phyloP scores from a whole-genome alignment of 1,284 basidiomycete species.

The Anthracocystis walkeri region DNA sequence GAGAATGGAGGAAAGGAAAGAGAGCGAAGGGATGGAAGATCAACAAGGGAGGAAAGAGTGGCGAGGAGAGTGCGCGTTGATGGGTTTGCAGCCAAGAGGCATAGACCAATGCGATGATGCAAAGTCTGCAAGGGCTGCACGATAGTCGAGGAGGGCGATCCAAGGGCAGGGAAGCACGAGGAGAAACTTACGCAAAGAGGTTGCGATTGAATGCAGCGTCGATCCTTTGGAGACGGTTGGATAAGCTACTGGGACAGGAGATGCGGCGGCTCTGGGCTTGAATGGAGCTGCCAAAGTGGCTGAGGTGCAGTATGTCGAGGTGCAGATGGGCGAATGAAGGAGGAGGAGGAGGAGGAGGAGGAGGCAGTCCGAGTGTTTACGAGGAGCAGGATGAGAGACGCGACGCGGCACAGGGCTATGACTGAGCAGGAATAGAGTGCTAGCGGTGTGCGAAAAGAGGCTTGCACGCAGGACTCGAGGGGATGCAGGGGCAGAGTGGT shows the following conservation, averaged over 20 bases:
- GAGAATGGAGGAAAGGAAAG: constrained; percentile 6
- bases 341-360: neutral
- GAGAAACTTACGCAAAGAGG: constrained; percentile 33
- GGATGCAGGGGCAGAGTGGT: constrained; percentile 24
- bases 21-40: constrained; percentile 16
- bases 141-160: neutral
- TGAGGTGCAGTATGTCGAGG: constrained; percentile 12
- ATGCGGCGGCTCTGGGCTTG: constrained; percentile 24
- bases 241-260: constrained; percentile 29
- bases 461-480: constrained; percentile 13
- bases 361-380: constrained; percentile 31
- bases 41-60: constrained; percentile 20
- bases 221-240: constrained; percentile 16
- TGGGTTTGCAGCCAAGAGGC: constrained; percentile 1
- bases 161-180: neutral
- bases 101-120: constrained; percentile 7
- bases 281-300: constrained; percentile 9
- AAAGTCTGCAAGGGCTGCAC: constrained; percentile 15
- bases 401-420: constrained; percentile 20
- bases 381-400: constrained; percentile 9
- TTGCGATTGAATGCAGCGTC: constrained; percentile 39
- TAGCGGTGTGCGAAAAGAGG: constrained; percentile 8
- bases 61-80: neutral
- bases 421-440: constrained; percentile 3
- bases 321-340: constrained; percentile 4